Percentiles rank a stretch among this genome's conserved stretches.
Evolutionary conservation across 2,329 filamentous ascomycete genomes (phyloP).

Genomic region (Trichoderma arundinaceum): DNA sequence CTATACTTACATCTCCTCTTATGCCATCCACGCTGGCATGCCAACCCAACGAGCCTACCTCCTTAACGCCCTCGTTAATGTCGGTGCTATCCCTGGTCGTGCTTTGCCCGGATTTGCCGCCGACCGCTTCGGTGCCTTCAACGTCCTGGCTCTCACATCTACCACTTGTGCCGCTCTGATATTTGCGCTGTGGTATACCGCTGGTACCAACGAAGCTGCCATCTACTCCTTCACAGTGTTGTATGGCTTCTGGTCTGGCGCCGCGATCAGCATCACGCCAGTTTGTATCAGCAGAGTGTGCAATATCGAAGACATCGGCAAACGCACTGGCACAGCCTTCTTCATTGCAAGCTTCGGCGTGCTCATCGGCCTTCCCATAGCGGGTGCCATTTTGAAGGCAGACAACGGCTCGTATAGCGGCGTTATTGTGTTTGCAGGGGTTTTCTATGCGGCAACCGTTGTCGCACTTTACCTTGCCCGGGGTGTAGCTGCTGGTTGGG

Average conservation of each 20-base stretch:
- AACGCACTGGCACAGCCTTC: slow-evolving; percentile 73
- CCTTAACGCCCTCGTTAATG: slow-evolving; percentile 72
- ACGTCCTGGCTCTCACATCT: slow-evolving; percentile 67
- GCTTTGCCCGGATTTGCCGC: slow-evolving; percentile 70
- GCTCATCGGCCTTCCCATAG: slow-evolving; percentile 64
- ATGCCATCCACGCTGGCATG: slow-evolving; percentile 62
- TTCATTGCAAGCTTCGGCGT: slow-evolving; percentile 67
- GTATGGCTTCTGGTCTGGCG: slow-evolving; percentile 74
- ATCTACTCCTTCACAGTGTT: slow-evolving; percentile 66
- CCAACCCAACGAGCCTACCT: slow-evolving; percentile 64
- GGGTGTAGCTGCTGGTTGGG: slow-evolving; percentile 37
- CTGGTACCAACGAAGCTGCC: slow-evolving; percentile 51
- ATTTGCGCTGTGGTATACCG: slow-evolving; percentile 67
- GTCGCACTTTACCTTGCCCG: slow-evolving; percentile 36
- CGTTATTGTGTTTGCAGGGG: slow-evolving; percentile 59
- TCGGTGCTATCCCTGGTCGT: slow-evolving; percentile 69
- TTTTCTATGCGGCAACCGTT: slow-evolving; percentile 39
- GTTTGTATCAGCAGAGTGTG: slow-evolving; percentile 76
- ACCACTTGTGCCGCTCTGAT: slow-evolving; percentile 51
- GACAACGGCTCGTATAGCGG: slow-evolving; percentile 54
- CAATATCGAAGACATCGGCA: slow-evolving; percentile 69
- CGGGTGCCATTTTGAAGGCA: slow-evolving; percentile 57
- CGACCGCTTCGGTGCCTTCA: slow-evolving; percentile 72
- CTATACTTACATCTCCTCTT: slow-evolving; percentile 71
- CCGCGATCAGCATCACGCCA: slow-evolving; percentile 71